Base-by-base conservation (phyloP, 257 asterid species). In the Ocimum tenuiflorum region DNA sequence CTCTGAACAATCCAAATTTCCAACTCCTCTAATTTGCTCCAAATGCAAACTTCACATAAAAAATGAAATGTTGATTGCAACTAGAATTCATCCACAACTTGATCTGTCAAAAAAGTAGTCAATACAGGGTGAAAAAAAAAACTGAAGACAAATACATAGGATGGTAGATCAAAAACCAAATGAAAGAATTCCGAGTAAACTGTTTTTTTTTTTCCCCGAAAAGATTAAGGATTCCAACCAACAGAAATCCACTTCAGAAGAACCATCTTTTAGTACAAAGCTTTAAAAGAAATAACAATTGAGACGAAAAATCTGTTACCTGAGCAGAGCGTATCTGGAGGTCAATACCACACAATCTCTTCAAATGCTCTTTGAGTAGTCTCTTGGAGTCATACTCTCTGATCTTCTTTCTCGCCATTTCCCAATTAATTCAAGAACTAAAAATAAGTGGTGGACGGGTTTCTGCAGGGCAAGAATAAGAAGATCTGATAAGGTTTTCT, bases 321-420 rank as follows among this genome's bases (percentile, higher is more conserved):
- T 84, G 95, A 60, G 91, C 95, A 43, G 91, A 84, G 73, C 73
- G 69, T 81, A 84, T 88, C 84, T 86, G 88, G 13, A 86, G 88
- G 64, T 86, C 90, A 53, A 86, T 65, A n/a, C 81, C 87, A 67
- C 83, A 47, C 29, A 88, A 82, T 68, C 88, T 76, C 63, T 88
- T 88, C 85, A 88, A 68, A 65, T 88, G 85, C 84, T 88, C 85
- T 63, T 82, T 82, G 43, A 84, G 86, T 69, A 84, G 88, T 72
- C 91, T 82, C 81, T 88, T 88, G 47, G 96, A 88, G 78, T 81
- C 92, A 71, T 79, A 84, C 85, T 86, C 95, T 65, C 92, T 86
- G 78, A 84, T 86, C 90, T 84, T 84, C 83, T 88, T 88, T 59
- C 96, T 84, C 24, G 96, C 95, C 91, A 88, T 88, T 27, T 65